phyloP scores from a whole-genome alignment of 208 protist genomes.

The Wallacemonas collosoma region DNA sequence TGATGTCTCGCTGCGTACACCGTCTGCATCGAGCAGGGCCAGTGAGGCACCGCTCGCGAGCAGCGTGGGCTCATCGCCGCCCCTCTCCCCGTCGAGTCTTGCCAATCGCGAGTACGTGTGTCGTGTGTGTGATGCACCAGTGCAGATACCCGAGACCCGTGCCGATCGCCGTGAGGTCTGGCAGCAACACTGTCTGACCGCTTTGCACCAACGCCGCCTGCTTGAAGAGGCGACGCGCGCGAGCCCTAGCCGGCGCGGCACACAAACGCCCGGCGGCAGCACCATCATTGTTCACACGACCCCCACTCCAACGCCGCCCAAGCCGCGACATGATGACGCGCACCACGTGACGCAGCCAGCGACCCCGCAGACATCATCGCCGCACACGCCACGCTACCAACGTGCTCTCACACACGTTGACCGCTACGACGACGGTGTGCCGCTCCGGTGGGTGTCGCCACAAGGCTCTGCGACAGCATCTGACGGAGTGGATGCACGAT shows the following conservation, averaged over 20 bases:
- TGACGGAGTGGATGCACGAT: no score
- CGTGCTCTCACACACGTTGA: no score
- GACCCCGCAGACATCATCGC: no score
- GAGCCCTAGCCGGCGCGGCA: neutral
- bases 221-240: constrained; percentile 7
- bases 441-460: no score
- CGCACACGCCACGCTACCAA: no score
- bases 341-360: neutral
- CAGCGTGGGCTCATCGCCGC: neutral
- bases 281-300: constrained; percentile 10
- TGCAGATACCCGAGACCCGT: neutral
- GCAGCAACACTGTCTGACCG: constrained; percentile 23
- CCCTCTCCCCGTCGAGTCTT: neutral
- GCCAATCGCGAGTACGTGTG: constrained; percentile 1
- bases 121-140: constrained; percentile 5
- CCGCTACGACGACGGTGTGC: no score
- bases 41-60: neutral
- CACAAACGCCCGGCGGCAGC: neutral
- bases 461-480: no score
- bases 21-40: neutral
- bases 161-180: constrained; percentile 3
- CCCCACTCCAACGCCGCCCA: neutral
- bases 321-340: constrained; percentile 1
- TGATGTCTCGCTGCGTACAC: constrained; percentile 2
- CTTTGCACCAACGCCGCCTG: constrained; percentile 25